Evolutionary conservation across 768 basidiomycete genomes (phyloP), one percentile per base, ranked within the genome.

Genomic region (Lactifluus volemus): DNA sequence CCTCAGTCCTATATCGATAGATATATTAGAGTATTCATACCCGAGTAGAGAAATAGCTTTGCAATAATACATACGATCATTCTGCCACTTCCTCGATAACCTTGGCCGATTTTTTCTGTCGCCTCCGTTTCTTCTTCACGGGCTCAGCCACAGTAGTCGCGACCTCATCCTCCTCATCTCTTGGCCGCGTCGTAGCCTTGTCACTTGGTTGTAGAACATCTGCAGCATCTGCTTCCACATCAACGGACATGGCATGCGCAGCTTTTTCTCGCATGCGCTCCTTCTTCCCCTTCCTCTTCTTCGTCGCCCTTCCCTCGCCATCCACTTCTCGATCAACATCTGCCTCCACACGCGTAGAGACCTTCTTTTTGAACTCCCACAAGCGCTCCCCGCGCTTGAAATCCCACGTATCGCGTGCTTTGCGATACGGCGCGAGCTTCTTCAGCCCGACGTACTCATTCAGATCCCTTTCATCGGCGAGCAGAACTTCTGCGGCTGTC

Each of bases 391-490:
- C 76, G 14, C 89, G 80, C 42, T 76, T 79, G 38, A 77, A 72
- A 68, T 89, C 88, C 84, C 86, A 92, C 36, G 72, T 76, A n/a
- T 69, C 73, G 67, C 72, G 76, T 32, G 81, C 79, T 49, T 82
- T 77, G 47, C 90, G 84, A 72, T 98, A 98, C 6, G 97, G 92
- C 15, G 96, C 97, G 65, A 92, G 81, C 71, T 89, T 88, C 75
- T 92, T 96, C 67, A 98, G 77, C 48, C 88, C 83, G 74, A 96
- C 81, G 72, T 92, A 92, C 60, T 89, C 80, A 74, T 98, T 99
- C 52, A 99, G 81, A 70, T 99, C 97, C 58, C 84, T 78, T 73
- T 99, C 96, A 3, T 86, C 91, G 6, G 96, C 94, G 68, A 92
- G 80, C 29, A 99, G 79, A 64, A 98, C 91, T 68, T 99, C 95